These are phyloP conservation scores for Hypoxylon lenormandii DNA, from an alignment of 495 filamentous ascomycete species.

Conservation along the genomic window DNA sequence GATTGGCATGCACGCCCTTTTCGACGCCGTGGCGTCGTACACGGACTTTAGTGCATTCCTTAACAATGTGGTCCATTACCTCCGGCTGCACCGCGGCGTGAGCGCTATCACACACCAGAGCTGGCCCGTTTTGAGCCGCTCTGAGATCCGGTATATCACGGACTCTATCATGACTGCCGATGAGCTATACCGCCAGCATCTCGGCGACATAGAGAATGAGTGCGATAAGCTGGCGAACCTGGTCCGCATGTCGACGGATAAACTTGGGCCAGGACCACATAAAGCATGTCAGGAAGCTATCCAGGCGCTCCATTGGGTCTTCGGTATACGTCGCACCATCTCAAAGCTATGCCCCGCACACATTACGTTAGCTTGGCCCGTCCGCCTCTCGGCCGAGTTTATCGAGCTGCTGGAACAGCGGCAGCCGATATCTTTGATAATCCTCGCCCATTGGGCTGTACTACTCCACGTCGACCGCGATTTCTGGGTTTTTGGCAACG, in stretches of 20 bases:
- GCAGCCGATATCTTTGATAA: conserved; percentile 58
- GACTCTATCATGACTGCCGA: too few species aligned
- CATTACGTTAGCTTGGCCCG: conserved; percentile 45
- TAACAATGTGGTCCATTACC: conserved; percentile 55
- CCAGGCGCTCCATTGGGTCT: neutral
- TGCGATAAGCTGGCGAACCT: too few species aligned
- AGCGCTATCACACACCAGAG: conserved; percentile 45
- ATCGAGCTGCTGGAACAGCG: conserved; percentile 51
- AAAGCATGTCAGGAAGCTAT: neutral
- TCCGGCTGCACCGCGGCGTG: conserved; percentile 62
- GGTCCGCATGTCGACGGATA: too few species aligned
- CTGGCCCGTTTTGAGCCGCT: conserved; percentile 36
- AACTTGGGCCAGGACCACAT: neutral
- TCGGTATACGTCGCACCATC: neutral
- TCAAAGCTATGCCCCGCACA: neutral
- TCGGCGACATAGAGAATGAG: too few species aligned
- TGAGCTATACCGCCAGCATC: too few species aligned
- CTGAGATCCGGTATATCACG: too few species aligned
- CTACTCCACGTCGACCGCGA: conserved; percentile 50
- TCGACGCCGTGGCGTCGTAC: conserved; percentile 53
- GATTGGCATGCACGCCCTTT: conserved; percentile 62
- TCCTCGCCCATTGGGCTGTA: conserved; percentile 58
- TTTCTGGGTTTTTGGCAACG: conserved; percentile 56
- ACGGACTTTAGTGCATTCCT: conserved; percentile 55
- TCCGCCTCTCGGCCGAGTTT: conserved; percentile 51